Base-by-base conservation (phyloP, 345 rosid genomes). In the Conringia planisiliqua region DNA sequence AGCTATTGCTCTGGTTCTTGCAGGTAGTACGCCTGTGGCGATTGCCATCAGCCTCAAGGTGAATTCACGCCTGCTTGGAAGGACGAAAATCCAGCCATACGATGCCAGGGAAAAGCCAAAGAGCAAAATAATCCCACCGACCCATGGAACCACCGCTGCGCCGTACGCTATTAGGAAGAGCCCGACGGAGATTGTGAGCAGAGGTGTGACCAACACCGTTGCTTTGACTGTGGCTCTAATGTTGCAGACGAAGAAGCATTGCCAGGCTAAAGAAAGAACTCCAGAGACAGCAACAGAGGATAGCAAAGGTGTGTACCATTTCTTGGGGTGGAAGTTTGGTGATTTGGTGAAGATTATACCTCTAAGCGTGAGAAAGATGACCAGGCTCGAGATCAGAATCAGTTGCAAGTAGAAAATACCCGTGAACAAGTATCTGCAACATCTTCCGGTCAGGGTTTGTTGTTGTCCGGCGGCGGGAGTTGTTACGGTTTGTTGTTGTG, bases 281-380 rank as follows among this genome's bases (percentile, higher is more conserved):
- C 86, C 96, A 0, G 84, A 84, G 39, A 70, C 44, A 1, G 81
- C 90, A 0, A 75, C 79, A 54, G 97, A 88, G 33, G 87, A 20
- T 44, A 89, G 82, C 48, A 90, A 68, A 1, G 97, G 96, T 57
- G 85, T 90, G 75, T 83, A 93, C 98, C 96, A 90, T 68, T 90
- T 70, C 82, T 58, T 81, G 38, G 90, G 90, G 56, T 82, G 82
- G 81, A 93, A 90, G 62, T 80, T 83, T 77, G 75, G 86, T 54
- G 74, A 71, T 33, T 54, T 27, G 26, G 80, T 80, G 7, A 76
- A 78, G 72, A 86, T 47, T 32, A 85, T 77, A 59, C 93, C 96
- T 0, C 88, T 83, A 18, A 89, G 50, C 1, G 85, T 81, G 74
- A 93, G 85, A 64, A 69, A 70, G 63, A 86, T 65, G 10, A 86